Percentiles rank a stretch among this genome's conserved stretches.
These are phyloP conservation scores for Exophiala phaeomuriformis DNA, from an alignment of 2,329 filamentous ascomycete species.

Conservation along the genomic window DNA sequence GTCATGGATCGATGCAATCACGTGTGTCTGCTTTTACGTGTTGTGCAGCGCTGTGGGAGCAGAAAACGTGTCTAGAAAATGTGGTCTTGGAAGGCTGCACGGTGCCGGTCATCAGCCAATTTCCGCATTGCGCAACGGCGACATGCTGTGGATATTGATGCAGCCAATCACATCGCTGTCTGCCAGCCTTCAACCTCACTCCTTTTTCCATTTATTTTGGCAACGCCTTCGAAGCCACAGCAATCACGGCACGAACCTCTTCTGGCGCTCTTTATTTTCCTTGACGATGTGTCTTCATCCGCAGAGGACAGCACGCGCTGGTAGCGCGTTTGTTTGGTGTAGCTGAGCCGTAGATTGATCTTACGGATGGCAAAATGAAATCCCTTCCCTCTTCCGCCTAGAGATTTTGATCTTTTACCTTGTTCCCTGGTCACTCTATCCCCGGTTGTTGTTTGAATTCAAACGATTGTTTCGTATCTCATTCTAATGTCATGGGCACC, in stretches of 20 bases:
- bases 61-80: background rate
- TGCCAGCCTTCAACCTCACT: background rate
- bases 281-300: background rate
- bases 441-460: background rate
- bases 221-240: background rate
- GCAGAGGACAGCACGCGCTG: background rate
- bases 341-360: background rate
- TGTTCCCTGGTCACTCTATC: background rate
- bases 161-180: background rate
- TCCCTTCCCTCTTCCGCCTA: background rate
- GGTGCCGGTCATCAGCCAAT: background rate
- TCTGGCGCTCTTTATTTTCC: background rate
- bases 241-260: background rate
- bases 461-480: slow-evolving; percentile 2
- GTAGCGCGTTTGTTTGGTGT: background rate
- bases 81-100: background rate
- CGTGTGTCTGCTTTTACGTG: background rate
- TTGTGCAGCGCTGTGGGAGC: background rate
- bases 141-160: background rate
- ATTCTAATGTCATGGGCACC: slow-evolving; percentile 11
- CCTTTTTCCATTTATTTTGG: background rate
- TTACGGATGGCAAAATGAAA: background rate
- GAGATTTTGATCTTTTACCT: background rate
- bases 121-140: background rate
- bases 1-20: background rate